Base-by-base conservation (phyloP, 2,329 filamentous ascomycete genomes). In the Sporothrix brunneoviolacea region DNA sequence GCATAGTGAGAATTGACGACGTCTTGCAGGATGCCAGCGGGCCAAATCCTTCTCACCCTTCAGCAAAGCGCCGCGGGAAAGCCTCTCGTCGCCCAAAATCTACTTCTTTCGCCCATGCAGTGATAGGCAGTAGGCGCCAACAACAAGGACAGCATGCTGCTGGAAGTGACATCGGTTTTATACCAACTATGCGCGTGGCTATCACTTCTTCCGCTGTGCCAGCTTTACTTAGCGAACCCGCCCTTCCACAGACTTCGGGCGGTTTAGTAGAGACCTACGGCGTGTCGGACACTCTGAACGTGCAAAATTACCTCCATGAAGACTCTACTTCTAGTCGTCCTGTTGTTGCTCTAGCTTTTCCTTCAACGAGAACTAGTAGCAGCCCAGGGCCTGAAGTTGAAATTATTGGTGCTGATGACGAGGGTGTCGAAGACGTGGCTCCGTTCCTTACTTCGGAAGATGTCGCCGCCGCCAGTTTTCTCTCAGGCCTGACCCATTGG, bases 211-310 rank as follows among this genome's bases (percentile, higher is more conserved):
- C 69, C 6, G 64, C 70, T 1, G 65, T 70, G 8, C 66, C 66
- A 2, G 69, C 68, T 16, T 66, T 83, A 10, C 64, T 80, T 7
- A 73, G 80, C 57, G 72, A 77, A 47, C 79, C 75, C 4, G 77
- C 79, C n/a, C 61, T 71, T 16, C 78, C 80, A 2, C 75, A 79
- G 56, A 80, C 76, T 2, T 81, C 77, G 0, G 73, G 64, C 24
- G 76, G 68, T 48, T 70, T 76, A 47, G 64, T 79, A 1, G 69
- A 75, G 50, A 73, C 75, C 15, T 68, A 71, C 16, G 67, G 65
- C 6, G 61, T 63, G 3, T 30, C 44, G 4, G 47, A 33, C 16
- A 28, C 28, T n/a, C 18, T 21, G 22, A 30, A 37, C n/a, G 21
- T 24, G 18, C 47, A 33, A 7, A 8, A 19, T 6, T 19, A 19